phyloP scores from a whole-genome alignment of 2,329 filamentous ascomycete species.

The Neonectria magnoliae region DNA sequence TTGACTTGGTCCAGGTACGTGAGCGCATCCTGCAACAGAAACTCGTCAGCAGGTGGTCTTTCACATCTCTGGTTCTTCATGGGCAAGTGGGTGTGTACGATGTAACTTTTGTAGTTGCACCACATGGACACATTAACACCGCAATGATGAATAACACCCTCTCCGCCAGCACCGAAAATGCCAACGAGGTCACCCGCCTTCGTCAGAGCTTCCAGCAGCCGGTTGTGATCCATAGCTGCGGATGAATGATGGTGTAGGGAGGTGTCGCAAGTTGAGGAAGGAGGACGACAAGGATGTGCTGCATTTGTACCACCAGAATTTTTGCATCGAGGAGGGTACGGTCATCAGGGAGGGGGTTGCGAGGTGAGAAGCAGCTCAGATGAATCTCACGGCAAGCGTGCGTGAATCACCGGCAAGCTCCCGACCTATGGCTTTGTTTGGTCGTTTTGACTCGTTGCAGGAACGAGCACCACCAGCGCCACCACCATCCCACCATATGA shows the following conservation, averaged over 20 bases:
- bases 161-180: constrained; percentile 35
- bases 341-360: constrained; percentile 5
- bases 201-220: constrained; percentile 19
- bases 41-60: constrained; percentile 21
- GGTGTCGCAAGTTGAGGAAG: not conserved
- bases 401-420: constrained; percentile 26
- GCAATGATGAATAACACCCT: constrained; percentile 34
- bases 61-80: not conserved
- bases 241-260: not conserved
- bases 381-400: constrained; percentile 9
- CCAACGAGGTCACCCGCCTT: constrained; percentile 34
- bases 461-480: constrained; percentile 17
- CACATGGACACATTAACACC: constrained; percentile 32
- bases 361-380: constrained; percentile 5
- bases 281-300: constrained; percentile 8
- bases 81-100: constrained; percentile 34
- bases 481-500: not conserved
- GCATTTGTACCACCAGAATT: constrained; percentile 9
- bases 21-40: constrained; percentile 69
- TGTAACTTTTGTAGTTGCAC: constrained; percentile 36
- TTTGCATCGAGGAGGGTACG: not conserved
- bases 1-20: constrained; percentile 99
- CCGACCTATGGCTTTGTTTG: constrained; percentile 25
- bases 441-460: constrained; percentile 18
- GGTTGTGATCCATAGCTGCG: constrained; percentile 21